Evolutionary conservation across 805 yeast species (phyloP).

Genomic region (Candida vartiovaarae): DNA sequence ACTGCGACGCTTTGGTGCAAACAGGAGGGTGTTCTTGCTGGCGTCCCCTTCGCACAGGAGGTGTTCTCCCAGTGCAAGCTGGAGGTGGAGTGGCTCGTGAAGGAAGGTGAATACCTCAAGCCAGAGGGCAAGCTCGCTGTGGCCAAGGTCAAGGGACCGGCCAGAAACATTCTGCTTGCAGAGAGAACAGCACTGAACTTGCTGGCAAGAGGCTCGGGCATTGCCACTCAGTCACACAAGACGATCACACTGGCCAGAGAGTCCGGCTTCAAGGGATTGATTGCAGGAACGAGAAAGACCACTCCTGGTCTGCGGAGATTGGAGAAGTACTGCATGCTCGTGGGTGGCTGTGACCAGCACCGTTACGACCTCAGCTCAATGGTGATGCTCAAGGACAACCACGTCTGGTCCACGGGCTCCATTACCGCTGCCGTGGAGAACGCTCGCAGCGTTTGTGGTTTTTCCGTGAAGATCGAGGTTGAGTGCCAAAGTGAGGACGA

Average conservation of each 20-base stretch:
- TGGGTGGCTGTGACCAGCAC: slow-evolving; percentile 92
- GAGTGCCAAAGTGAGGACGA: slow-evolving; percentile 82
- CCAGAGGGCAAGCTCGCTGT: slow-evolving; percentile 60
- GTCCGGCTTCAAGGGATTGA: slow-evolving; percentile 69
- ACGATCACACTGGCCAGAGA: slow-evolving; percentile 56
- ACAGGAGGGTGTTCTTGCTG: slow-evolving; percentile 71
- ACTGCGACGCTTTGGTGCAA: slow-evolving; percentile 79
- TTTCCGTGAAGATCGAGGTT: slow-evolving; percentile 84
- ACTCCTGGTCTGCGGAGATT: slow-evolving; percentile 88
- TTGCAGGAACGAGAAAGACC: slow-evolving; percentile 96
- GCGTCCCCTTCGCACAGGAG: slow-evolving; percentile 85
- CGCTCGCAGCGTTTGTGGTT: slow-evolving; percentile 82
- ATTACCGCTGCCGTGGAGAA: slow-evolving; percentile 73
- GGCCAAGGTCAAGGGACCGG: slow-evolving; percentile 77
- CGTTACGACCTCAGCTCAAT: slow-evolving; percentile 85
- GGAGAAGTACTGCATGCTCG: slow-evolving; percentile 91
- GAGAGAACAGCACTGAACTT: slow-evolving; percentile 84
- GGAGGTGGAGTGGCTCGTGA: slow-evolving; percentile 60
- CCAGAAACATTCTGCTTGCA: slow-evolving; percentile 68
- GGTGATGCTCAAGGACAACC: slow-evolving; percentile 97
- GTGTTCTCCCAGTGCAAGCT: slow-evolving; percentile 73
- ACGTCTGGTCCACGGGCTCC: slow-evolving; percentile 87
- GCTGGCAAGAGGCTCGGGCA: slow-evolving; percentile 77
- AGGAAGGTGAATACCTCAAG: slow-evolving; percentile 59
- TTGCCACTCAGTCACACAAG: slow-evolving; percentile 66